These are phyloP conservation scores for Lachancea sp. DNA, from an alignment of 805 yeast species.

Conservation along the genomic window DNA sequence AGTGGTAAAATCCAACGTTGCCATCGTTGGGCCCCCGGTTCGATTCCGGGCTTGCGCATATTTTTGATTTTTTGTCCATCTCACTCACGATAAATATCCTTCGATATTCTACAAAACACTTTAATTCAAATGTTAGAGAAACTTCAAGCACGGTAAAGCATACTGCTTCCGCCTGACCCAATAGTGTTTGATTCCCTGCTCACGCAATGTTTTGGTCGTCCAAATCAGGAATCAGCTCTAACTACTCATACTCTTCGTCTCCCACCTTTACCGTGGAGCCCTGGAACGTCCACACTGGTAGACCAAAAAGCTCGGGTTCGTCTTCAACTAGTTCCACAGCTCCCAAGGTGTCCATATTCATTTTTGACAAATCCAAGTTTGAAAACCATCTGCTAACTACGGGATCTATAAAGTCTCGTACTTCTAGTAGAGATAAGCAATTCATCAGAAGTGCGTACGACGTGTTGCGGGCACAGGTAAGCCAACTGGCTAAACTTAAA, in stretches of 20 bases:
- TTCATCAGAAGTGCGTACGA: constrained; percentile 57
- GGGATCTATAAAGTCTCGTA: constrained; percentile 42
- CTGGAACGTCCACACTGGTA: constrained; percentile 85
- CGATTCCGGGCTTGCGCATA: constrained; percentile 10
- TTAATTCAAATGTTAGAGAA: background rate
- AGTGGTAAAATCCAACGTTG: constrained; percentile 10
- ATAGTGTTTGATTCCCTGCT: background rate
- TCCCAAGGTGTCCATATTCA: constrained; percentile 69
- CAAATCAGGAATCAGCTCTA: constrained; percentile 54
- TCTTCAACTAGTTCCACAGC: constrained; percentile 34
- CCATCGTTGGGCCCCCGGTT: constrained; percentile 11
- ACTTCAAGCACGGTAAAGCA: background rate
- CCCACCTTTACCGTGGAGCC: constrained; percentile 71
- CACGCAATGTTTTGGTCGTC: constrained; percentile 28
- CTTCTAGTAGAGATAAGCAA: constrained; percentile 36
- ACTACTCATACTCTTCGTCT: constrained; percentile 62
- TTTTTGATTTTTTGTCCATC: background rate
- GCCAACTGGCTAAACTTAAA: constrained; percentile 68
- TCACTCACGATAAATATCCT: no score
- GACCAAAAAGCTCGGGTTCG: constrained; percentile 49
- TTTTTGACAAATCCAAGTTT: constrained; percentile 73
- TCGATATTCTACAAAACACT: background rate
- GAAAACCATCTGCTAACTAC: constrained; percentile 48
- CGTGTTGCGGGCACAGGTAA: constrained; percentile 58
- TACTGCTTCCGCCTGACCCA: background rate